Base-by-base conservation (phyloP, 495 filamentous ascomycete species). In the Copromyces sp. region DNA sequence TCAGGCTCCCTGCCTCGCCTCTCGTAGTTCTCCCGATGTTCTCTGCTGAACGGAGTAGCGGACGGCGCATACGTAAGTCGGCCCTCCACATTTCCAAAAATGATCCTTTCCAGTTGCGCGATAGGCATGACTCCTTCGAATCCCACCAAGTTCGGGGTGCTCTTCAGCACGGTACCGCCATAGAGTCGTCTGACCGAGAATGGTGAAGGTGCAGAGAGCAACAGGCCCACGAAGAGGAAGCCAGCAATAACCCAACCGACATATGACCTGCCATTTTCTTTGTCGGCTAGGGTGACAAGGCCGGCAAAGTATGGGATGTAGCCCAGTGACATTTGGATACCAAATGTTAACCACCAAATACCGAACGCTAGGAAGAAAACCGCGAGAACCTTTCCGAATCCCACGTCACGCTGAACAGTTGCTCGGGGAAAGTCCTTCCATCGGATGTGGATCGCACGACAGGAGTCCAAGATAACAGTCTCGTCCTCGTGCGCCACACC, bases 261-360 rank as follows among this genome's bases (percentile, higher is more conserved):
- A 9, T 74, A 70, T 1, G 68, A 71, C n/a, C 75, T 16, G 44
- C 74, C 69, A 14, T 74, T 42, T 42, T 76, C 74, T 20, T 74
- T 78, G 74, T 82, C 80, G 24, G 82, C 65, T 59, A 7, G 47
- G 9, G 76, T 77, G 39, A 82, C 76, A 32, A 82, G 47, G 45
- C 32, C 24, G 38, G 77, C 73, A 0, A 69, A 68, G 59, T 72
- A 38, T 16, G 37, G 32, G 53, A 76, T 32, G 40, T 35, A 70
- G 39, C 35, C 9, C 16, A 70, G 38, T 17, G 71, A 29, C 68
- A 76, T 32, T 12, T 74, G 11, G 40, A 72, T n/a, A 41, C 73
- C 70, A 42, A 74, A 42, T 1, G 61, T 1, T 44, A 20, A n/a
- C 42, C 37, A 53, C 20, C 41, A 32, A 32, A 20, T 29, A 39